These are phyloP conservation scores for Podospora sp. DNA, from an alignment of 495 filamentous ascomycete genomes.

Conservation along the genomic window DNA sequence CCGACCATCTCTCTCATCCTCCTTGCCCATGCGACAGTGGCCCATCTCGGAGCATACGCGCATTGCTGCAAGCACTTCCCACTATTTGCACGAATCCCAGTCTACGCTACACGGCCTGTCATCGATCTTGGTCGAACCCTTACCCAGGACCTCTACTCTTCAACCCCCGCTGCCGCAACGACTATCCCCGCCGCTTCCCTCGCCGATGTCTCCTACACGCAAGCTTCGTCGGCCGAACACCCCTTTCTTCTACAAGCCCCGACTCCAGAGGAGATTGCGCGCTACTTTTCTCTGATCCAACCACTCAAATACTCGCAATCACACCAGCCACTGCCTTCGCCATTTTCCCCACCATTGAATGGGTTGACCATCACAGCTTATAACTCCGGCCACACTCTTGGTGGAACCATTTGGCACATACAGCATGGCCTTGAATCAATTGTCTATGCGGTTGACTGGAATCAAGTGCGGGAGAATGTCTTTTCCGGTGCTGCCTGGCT, in stretches of 20 bases:
- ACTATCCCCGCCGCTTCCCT: conserved; percentile 71
- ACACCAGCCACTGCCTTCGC: conserved; percentile 81
- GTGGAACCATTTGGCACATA: conserved; percentile 98
- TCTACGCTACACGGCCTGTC: conserved; percentile 93
- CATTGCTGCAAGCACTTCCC: conserved; percentile 98
- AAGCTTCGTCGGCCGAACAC: conserved; percentile 46
- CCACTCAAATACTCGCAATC: conserved; percentile 96
- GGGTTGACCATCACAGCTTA: conserved; percentile 97
- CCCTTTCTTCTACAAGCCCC: conserved; percentile 79
- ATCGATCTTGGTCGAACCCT: conserved; percentile 90
- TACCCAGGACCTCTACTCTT: conserved; percentile 89
- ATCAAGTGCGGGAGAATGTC: conserved; percentile 90
- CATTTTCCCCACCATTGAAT: conserved; percentile 83
- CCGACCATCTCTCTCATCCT: conserved; percentile 92
- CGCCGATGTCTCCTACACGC: conserved; percentile 64
- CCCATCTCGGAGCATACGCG: conserved; percentile 89
- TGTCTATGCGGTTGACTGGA: conserved; percentile 98
- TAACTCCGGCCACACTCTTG: conserved; percentile 92
- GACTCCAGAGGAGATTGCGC: conserved; percentile 81
- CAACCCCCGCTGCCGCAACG: conserved; percentile 81
- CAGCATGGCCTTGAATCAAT: conserved; percentile 96
- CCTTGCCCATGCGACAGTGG: conserved; percentile 87
- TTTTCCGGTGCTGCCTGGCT: conserved; percentile 92
- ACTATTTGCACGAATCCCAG: conserved; percentile 87
- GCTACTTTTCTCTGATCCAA: conserved; percentile 90